Evolutionary conservation across 352 stramenopile species (phyloP).

Genomic region (Globisporangium abappressorium): DNA sequence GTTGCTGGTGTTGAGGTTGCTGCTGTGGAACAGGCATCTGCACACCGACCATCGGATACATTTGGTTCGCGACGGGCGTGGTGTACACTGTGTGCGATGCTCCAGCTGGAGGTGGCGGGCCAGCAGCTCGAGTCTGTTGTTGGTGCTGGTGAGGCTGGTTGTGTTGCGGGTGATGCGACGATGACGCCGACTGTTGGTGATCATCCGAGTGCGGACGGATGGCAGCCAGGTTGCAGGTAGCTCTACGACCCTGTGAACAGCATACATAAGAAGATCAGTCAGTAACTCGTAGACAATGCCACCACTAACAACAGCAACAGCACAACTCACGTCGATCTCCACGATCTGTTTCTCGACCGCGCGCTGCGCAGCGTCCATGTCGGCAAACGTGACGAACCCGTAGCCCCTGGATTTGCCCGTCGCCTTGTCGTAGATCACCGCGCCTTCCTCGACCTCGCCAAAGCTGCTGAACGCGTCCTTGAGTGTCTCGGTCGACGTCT

Average conservation of each 20-base stretch:
- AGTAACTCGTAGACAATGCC: neutral
- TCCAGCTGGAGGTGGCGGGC: slow-evolving; percentile 3
- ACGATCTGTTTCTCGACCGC: slow-evolving; percentile 46
- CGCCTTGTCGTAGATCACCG: slow-evolving; percentile 61
- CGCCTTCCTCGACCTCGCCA: slow-evolving; percentile 54
- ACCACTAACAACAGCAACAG: neutral
- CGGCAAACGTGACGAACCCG: slow-evolving; percentile 65
- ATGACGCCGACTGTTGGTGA: slow-evolving; percentile 24
- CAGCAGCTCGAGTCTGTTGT: slow-evolving; percentile 10
- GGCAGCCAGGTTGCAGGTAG: slow-evolving; percentile 53
- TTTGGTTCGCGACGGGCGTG: slow-evolving; percentile 12
- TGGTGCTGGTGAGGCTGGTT: slow-evolving; percentile 9
- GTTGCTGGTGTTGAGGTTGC: slow-evolving; percentile 14
- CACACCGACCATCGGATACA: slow-evolving; percentile 22
- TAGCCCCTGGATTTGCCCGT: slow-evolving; percentile 61
- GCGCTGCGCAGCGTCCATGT: slow-evolving; percentile 55
- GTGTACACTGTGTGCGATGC: slow-evolving; percentile 41
- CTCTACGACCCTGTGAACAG: slow-evolving; percentile 29
- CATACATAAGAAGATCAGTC: neutral
- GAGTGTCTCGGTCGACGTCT: slow-evolving; percentile 50
- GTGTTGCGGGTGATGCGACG: slow-evolving; percentile 20
- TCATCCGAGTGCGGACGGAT: slow-evolving; percentile 39
- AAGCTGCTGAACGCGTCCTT: slow-evolving; percentile 49
- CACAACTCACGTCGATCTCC: slow-evolving; percentile 51
- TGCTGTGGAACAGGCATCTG: slow-evolving; percentile 9